Conservation (phyloP, 2,329 filamentous ascomycete species). For the Cylindrodendrum hubeiense region DNA sequence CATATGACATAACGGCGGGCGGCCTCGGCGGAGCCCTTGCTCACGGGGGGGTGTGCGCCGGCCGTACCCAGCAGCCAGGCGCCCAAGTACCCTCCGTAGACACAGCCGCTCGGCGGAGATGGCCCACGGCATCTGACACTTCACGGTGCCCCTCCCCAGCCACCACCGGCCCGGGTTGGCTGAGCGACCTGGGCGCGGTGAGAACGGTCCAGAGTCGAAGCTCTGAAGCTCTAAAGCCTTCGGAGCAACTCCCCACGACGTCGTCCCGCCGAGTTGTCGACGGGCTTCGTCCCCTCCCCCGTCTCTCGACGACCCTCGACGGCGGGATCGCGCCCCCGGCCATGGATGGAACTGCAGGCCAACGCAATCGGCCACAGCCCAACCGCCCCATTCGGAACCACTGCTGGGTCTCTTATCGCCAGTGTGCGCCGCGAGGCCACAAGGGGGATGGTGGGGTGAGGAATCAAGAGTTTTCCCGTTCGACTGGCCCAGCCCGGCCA, state of each 20-base stretch:
- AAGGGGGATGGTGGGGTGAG: slow-evolving; percentile 35
- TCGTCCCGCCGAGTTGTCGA: slow-evolving; percentile 9
- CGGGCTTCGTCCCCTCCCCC: neutral
- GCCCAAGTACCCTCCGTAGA: slow-evolving; percentile 16
- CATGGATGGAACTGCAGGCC: slow-evolving; percentile 4
- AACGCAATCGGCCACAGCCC: slow-evolving; percentile 9
- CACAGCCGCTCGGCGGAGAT: slow-evolving; percentile 41
- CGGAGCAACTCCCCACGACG: slow-evolving; percentile 1
- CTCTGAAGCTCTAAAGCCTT: slow-evolving; percentile 5
- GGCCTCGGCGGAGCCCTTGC: slow-evolving; percentile 38
- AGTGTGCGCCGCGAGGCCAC: slow-evolving; percentile 22
- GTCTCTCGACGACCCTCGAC: neutral
- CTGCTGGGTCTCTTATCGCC: slow-evolving; percentile 24
- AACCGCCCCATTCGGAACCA: slow-evolving; percentile 27
- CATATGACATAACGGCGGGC: slow-evolving; percentile 37
- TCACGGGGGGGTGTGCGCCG: slow-evolving; percentile 22
- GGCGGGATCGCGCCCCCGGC: neutral
- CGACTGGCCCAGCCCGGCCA: slow-evolving; percentile 19
- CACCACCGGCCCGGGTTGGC: slow-evolving; percentile 43
- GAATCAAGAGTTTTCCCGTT: slow-evolving; percentile 6
- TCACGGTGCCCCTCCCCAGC: slow-evolving; percentile 24
- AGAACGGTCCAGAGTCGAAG: slow-evolving; percentile 20
- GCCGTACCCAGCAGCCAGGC: neutral
- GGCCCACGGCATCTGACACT: slow-evolving; percentile 38
- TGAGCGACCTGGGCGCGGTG: slow-evolving; percentile 27